A percentile compares a stretch with the other conserved stretches of the same genome.
These are phyloP conservation scores for Trifolium fragiferum DNA, from an alignment of 306 rosid genomes.

Conservation along the genomic window DNA sequence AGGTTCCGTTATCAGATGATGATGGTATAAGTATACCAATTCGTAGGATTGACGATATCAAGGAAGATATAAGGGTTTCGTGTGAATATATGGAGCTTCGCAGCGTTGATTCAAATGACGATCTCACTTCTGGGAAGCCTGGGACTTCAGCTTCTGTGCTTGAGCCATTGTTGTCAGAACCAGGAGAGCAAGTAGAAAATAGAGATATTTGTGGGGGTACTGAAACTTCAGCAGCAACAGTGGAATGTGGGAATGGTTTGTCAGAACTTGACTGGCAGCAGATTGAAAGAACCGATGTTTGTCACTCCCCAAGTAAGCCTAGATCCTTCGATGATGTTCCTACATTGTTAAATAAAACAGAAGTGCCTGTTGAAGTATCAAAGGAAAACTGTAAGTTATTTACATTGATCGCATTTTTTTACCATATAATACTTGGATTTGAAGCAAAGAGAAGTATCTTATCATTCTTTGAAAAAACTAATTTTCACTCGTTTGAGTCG, in stretches of 20 bases:
- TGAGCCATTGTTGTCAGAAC: slow-evolving; percentile 43
- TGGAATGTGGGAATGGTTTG: slow-evolving; percentile 47
- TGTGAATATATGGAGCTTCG: slow-evolving; percentile 46
- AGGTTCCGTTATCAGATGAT: slow-evolving; percentile 58
- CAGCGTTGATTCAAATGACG: slow-evolving; percentile 45
- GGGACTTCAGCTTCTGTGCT: slow-evolving; percentile 47
- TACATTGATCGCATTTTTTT: slow-evolving; percentile 33
- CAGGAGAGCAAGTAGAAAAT: slow-evolving; percentile 44
- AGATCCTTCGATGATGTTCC: slow-evolving; percentile 38
- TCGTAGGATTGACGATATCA: slow-evolving; percentile 35
- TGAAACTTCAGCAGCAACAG: slow-evolving; percentile 44
- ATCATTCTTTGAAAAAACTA: slow-evolving; percentile 17
- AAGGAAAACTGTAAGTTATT: slow-evolving; percentile 65
- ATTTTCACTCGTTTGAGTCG: slow-evolving; percentile 1
- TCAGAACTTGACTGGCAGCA: slow-evolving; percentile 58
- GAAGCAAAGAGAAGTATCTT: slow-evolving; percentile 11
- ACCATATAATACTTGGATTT: background rate
- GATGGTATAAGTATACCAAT: slow-evolving; percentile 46
- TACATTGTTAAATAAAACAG: slow-evolving; percentile 47
- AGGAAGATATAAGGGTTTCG: slow-evolving; percentile 47
- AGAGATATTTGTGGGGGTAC: slow-evolving; percentile 36
- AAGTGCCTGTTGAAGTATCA: slow-evolving; percentile 48
- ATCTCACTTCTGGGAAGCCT: slow-evolving; percentile 48
- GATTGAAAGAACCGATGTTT: slow-evolving; percentile 39
- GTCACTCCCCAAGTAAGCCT: slow-evolving; percentile 43